A percentile compares a stretch with the other conserved stretches of the same genome.
These are phyloP conservation scores for Cerrena zonata DNA, from an alignment of 1,284 basidiomycete genomes.

Conservation along the genomic window DNA sequence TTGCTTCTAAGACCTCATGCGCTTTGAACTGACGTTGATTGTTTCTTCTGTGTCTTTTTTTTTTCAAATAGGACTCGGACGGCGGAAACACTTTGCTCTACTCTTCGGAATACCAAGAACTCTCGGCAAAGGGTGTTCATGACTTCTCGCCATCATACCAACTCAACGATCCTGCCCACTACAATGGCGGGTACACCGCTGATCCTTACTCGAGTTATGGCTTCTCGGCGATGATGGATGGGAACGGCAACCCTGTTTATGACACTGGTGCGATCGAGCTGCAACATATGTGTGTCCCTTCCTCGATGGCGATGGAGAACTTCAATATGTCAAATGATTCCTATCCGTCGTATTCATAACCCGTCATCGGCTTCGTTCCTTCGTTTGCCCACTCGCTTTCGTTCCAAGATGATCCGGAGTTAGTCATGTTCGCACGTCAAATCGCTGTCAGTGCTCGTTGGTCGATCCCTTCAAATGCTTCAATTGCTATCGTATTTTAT, in stretches of 20 bases:
- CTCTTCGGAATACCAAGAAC: not conserved
- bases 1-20: no score
- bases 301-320: constrained; percentile 3
- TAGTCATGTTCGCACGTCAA: no score
- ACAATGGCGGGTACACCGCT: not conserved
- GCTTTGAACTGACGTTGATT: no score
- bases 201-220: not conserved
- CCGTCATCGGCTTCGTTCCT: no score
- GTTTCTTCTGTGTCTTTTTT: no score
- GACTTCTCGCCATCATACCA: not conserved
- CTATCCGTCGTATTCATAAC: not conserved
- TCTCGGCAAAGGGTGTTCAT: not conserved
- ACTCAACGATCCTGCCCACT: not conserved
- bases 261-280: constrained; percentile 9
- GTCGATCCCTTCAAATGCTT: no score
- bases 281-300: constrained; percentile 7
- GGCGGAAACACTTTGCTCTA: no score
- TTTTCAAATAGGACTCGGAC: no score
- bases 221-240: not conserved
- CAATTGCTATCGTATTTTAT: not conserved
- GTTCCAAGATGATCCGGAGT: no score
- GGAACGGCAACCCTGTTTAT: constrained; percentile 1
- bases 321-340: not conserved
- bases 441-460: not conserved
- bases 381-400: no score